Percentiles rank a stretch among this genome's conserved stretches.
These are phyloP conservation scores for Sphenostylis stenocarpa DNA, from an alignment of 306 rosid genomes.

Conservation along the genomic window DNA sequence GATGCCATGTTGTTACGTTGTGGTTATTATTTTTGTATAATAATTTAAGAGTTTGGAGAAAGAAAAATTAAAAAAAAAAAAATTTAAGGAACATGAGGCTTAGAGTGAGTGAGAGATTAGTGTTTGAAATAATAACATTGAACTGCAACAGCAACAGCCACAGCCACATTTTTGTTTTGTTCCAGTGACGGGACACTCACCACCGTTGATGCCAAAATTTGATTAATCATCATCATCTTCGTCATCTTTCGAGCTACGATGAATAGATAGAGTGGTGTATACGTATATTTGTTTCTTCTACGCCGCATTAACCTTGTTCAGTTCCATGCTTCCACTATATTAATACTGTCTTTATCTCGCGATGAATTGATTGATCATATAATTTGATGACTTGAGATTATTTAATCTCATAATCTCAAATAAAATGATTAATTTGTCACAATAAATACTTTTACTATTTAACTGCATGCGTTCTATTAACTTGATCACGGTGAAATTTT, in stretches of 20 bases:
- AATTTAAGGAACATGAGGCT: constrained; percentile 36
- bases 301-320: neutral
- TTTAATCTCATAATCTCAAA: too few relatives aligned
- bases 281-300: neutral
- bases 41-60: neutral
- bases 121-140: neutral
- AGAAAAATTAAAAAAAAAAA: neutral
- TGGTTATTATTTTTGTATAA: neutral
- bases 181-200: neutral
- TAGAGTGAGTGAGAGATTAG: neutral
- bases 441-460: too few relatives aligned
- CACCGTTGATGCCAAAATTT: constrained; percentile 25
- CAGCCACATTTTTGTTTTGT: constrained; percentile 8
- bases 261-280: neutral
- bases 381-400: too few relatives aligned
- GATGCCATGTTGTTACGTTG: constrained; percentile 61
- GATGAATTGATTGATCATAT: too few relatives aligned
- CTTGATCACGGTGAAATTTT: too few relatives aligned
- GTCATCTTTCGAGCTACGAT: neutral
- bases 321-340: too few relatives aligned
- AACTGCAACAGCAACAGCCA: constrained; percentile 10
- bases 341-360: too few relatives aligned
- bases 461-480: too few relatives aligned
- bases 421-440: too few relatives aligned
- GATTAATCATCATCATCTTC: neutral